A percentile compares a stretch with the other conserved stretches of the same genome.
Evolutionary conservation across 2,329 filamentous ascomycete genomes (phyloP).

Genomic region (Aureobasidium zeae): DNA sequence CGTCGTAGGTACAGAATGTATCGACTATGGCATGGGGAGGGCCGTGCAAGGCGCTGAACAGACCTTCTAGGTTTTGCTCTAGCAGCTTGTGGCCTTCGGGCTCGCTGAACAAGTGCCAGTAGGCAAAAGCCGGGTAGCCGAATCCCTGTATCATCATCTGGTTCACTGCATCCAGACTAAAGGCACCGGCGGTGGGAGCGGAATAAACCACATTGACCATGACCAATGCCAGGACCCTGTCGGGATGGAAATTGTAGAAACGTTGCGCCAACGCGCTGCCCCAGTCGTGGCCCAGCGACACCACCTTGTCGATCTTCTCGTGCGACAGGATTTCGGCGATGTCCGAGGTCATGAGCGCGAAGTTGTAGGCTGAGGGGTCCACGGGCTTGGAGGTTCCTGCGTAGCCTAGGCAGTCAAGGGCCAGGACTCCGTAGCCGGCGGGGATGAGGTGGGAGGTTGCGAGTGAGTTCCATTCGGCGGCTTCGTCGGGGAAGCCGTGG

Average conservation of each 20-base stretch:
- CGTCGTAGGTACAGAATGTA: conserved; percentile 31
- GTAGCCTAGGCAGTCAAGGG: conserved; percentile 33
- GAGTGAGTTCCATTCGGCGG: conserved; percentile 35
- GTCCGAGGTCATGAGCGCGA: conserved; percentile 31
- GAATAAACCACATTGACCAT: conserved; percentile 38
- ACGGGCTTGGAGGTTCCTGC: conserved; percentile 35
- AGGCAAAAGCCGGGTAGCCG: conserved; percentile 33
- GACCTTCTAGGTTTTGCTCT: conserved; percentile 31
- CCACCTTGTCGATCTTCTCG: conserved; percentile 29
- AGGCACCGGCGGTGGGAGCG: conserved; percentile 27
- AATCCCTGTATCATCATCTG: conserved; percentile 25
- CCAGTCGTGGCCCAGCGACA: conserved; percentile 45
- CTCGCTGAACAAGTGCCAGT: conserved; percentile 40
- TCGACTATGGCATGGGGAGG: conserved; percentile 23
- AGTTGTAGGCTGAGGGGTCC: conserved; percentile 31
- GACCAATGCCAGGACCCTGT: conserved; percentile 34
- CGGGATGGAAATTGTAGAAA: conserved; percentile 35
- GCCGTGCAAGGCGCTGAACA: conserved; percentile 24
- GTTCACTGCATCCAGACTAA: conserved; percentile 33
- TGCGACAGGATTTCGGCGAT: conserved; percentile 34
- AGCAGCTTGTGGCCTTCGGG: conserved; percentile 34
- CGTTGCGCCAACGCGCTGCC: conserved; percentile 35
- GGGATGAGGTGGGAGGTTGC: conserved; percentile 34
- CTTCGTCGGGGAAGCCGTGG: conserved; percentile 44
- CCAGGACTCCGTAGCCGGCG: conserved; percentile 32